phyloP scores from a whole-genome alignment of 768 basidiomycete genomes.

The Leccinum uliginosum region DNA sequence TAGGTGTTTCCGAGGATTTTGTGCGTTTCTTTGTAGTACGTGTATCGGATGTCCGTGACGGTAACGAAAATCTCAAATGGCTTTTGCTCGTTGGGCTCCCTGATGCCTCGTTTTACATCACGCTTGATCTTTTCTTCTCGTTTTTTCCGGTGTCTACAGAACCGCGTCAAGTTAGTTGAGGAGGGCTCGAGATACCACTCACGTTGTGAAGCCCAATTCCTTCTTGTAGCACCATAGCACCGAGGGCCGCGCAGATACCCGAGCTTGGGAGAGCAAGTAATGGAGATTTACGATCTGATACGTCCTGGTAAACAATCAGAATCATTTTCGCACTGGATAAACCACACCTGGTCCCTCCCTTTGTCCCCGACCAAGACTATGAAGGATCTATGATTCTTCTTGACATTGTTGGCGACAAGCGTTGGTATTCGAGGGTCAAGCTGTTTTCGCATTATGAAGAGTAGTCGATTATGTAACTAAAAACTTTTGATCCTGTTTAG shows the following conservation, averaged over 20 bases:
- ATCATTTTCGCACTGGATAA: not conserved
- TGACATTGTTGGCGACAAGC: constrained; percentile 91
- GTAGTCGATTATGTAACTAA: not conserved
- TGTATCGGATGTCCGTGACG: constrained; percentile 98
- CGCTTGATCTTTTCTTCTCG: constrained; percentile 95
- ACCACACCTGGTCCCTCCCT: constrained; percentile 78
- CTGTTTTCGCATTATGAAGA: constrained; percentile 76
- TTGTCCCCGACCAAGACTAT: constrained; percentile 95
- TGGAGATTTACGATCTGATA: constrained; percentile 88
- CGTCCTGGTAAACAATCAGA: not conserved
- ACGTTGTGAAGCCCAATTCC: constrained; percentile 94
- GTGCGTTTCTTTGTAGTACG: constrained; percentile 97
- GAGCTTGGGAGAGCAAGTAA: constrained; percentile 88
- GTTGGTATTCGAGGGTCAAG: constrained; percentile 91
- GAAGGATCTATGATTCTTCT: constrained; percentile 89
- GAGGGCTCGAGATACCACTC: constrained; percentile 23
- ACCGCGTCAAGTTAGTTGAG: not conserved
- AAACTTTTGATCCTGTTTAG: not conserved
- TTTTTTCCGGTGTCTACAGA: constrained; percentile 85
- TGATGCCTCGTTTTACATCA: constrained; percentile 89
- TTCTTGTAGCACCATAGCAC: constrained; percentile 99
- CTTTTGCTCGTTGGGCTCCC: constrained; percentile 92
- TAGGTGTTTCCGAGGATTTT: constrained; percentile 97
- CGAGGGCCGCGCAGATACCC: constrained; percentile 82
- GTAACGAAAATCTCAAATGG: constrained; percentile 98